phyloP scores from a whole-genome alignment of 139 green algal genomes.

The Asterochloris sp. region DNA sequence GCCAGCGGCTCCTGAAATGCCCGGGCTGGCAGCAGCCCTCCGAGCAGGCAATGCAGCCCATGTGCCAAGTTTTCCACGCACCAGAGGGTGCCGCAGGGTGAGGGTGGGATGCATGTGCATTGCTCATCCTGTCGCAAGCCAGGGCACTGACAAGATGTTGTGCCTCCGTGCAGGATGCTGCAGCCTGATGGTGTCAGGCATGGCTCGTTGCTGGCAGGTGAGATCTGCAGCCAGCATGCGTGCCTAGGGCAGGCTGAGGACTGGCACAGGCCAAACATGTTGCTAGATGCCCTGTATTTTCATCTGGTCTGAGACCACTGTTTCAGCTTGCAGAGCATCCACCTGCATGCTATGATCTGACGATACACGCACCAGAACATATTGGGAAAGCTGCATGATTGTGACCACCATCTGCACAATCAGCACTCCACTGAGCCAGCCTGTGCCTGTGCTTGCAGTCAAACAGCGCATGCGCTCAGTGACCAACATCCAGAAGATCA shows the following conservation, averaged over 20 bases:
- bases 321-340: neutral
- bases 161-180: too few relatives aligned
- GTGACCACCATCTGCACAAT: neutral
- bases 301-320: neutral
- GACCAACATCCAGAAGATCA: conserved; percentile 99
- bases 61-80: neutral
- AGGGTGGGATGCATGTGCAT: too few relatives aligned
- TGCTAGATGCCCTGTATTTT: neutral
- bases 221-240: too few relatives aligned
- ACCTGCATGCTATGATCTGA: neutral
- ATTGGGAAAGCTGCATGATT: neutral
- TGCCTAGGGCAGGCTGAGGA: too few relatives aligned
- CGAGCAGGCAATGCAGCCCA: neutral
- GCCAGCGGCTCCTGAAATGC: neutral
- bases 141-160: neutral
- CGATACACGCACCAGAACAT: neutral
- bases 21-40: neutral
- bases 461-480: conserved; percentile 97
- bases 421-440: too few relatives aligned
- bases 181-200: too few relatives aligned
- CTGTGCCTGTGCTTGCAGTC: conserved; percentile 61
- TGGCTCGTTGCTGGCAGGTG: too few relatives aligned
- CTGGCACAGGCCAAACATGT: neutral
- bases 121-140: neutral
- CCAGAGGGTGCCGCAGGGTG: neutral